Evolutionary conservation across 2,329 filamentous ascomycete genomes (phyloP), one percentile per base, ranked within the genome.

Genomic region (Hypoxylon sp.): DNA sequence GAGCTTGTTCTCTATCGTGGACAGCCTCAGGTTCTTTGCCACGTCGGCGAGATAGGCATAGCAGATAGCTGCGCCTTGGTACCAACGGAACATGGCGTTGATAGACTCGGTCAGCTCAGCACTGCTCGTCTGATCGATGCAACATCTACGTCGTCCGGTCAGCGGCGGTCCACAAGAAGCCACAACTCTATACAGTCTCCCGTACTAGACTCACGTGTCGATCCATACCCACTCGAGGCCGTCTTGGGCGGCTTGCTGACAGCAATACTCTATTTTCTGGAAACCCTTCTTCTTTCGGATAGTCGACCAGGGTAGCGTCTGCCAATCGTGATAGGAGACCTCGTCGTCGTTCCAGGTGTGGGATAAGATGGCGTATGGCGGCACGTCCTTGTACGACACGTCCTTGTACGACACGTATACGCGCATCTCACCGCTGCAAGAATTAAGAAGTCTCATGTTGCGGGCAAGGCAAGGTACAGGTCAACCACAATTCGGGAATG

Each of bases 21-120:
- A 26, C 18, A 26, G 21, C 5, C 31, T 13, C 11, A 40, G 8
- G 11, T 37, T 15, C 2, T 43, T 29, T 1, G 38, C 33, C 8
- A 67, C 48, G 48, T 68, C 66, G 6, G 48, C 33, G 2, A 71
- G 59, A 29, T 69, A 70, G 0, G 58, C 65, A 13, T 67, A 70
- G 53, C 68, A 71, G 2, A 68, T 27, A 2, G 9, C 24, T 4
- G 68, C 55, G 7, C 35, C 13, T 13, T 41, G 35, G 24, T 71
- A 71, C 69, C 69, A 71, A 3, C 58, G 51, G 17, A 64, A 69
- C 67, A 67, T 66, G 9, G 63, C 65, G 27, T 66, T 63, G 38
- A 66, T 67, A 17, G 67, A 58, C 42, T 70, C 68, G 4, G 63
- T 65, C 2, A 71, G 60, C 42, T 71, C 67, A 8, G 67, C 65